Evolutionary conservation across 2,329 filamentous ascomycete genomes (phyloP).

Genomic region (Aspergillus pseudonomiae): DNA sequence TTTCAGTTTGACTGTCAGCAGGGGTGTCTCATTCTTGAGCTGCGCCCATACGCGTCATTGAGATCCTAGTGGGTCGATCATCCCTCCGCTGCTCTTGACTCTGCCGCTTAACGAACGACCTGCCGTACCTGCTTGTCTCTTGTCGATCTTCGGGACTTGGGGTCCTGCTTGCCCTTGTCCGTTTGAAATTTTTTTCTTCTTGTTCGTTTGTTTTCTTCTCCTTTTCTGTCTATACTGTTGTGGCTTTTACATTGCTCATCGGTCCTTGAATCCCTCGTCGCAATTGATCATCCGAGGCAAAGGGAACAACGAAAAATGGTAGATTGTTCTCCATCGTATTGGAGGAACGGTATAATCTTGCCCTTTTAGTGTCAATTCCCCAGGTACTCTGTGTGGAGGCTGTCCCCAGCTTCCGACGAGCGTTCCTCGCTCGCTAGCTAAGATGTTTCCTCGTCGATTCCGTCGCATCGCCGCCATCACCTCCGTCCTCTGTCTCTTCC

Average conservation of each 20-base stretch:
- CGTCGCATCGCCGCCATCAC: slow-evolving; percentile 51
- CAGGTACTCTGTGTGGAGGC: slow-evolving; percentile 9
- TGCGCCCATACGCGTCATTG: slow-evolving; percentile 23
- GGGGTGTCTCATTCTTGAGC: slow-evolving; percentile 11
- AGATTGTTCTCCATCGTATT: slow-evolving; percentile 4
- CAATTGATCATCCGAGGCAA: not conserved
- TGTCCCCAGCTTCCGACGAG: slow-evolving; percentile 1
- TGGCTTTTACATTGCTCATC: not conserved
- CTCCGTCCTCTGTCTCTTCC: slow-evolving; percentile 58
- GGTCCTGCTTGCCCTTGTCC: not conserved
- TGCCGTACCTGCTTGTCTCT: not conserved
- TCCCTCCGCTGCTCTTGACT: slow-evolving; percentile 9
- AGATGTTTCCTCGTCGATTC: slow-evolving; percentile 43
- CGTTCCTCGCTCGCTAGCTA: slow-evolving; percentile 11
- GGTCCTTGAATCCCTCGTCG: not conserved
- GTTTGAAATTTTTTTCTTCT: slow-evolving; percentile 1
- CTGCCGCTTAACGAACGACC: slow-evolving; percentile 7
- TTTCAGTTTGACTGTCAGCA: slow-evolving; percentile 13
- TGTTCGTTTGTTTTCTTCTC: not conserved
- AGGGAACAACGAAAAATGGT: slow-evolving; percentile 14
- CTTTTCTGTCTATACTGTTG: slow-evolving; percentile 2
- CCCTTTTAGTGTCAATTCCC: slow-evolving; percentile 3
- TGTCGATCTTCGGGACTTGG: slow-evolving; percentile 13
- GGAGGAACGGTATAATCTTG: slow-evolving; percentile 14
- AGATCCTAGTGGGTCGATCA: slow-evolving; percentile 25